Conservation (phyloP, 495 filamentous ascomycete genomes). For the Haplographium delicatum region DNA sequence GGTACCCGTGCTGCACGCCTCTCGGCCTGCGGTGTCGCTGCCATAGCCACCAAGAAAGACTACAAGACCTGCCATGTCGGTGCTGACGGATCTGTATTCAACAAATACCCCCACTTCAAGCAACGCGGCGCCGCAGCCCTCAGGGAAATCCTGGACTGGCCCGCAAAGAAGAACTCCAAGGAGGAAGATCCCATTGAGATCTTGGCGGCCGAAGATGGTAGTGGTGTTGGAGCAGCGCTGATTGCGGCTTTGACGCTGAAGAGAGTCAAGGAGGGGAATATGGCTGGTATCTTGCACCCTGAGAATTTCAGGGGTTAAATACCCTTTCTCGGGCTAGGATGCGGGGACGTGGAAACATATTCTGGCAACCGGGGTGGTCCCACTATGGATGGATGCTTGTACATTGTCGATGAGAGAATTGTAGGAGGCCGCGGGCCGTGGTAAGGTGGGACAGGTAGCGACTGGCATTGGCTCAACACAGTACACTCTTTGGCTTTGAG, state of each 20-base stretch:
- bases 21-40: conserved; percentile 88
- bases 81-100: conserved; percentile 94
- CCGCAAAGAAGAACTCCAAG: conserved; percentile 48
- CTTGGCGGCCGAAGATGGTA: conserved; percentile 85
- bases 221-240: conserved; percentile 90
- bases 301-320: conserved; percentile 56
- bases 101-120: conserved; percentile 98
- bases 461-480: too few species aligned
- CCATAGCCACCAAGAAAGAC: conserved; percentile 93
- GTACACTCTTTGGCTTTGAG: too few species aligned
- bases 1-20: conserved; percentile 90
- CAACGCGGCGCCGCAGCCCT: conserved; percentile 80
- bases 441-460: too few species aligned
- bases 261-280: conserved; percentile 70
- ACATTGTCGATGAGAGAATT: too few species aligned
- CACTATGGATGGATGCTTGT: too few species aligned
- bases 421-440: too few species aligned
- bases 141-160: conserved; percentile 92
- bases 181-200: conserved; percentile 83
- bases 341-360: too few species aligned
- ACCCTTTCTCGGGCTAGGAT: too few species aligned
- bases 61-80: conserved; percentile 86
- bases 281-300: conserved; percentile 71
- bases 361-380: too few species aligned
- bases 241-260: conserved; percentile 93